These are phyloP conservation scores for Lachancea mirantina DNA, from an alignment of 805 yeast genomes.

Conservation along the genomic window DNA sequence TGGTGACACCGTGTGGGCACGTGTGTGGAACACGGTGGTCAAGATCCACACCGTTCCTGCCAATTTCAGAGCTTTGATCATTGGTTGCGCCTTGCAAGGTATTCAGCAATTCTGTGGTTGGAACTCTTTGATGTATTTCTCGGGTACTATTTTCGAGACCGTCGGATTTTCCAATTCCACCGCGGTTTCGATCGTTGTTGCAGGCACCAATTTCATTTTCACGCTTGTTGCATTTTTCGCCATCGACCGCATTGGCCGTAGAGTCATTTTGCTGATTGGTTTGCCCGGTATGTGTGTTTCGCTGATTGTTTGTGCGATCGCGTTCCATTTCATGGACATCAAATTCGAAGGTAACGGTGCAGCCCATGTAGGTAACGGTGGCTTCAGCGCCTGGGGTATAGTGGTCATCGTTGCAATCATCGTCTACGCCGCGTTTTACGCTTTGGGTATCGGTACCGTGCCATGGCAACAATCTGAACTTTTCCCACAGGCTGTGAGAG, in stretches of 20 bases:
- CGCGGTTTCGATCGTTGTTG: conserved; percentile 89
- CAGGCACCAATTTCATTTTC: conserved; percentile 89
- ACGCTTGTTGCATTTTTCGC: conserved; percentile 80
- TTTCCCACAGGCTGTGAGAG: conserved; percentile 90
- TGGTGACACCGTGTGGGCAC: conserved; percentile 41
- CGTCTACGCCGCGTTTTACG: conserved; percentile 79
- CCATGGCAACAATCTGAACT: conserved; percentile 98
- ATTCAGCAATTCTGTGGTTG: conserved; percentile 96
- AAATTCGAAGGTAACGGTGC: conserved; percentile 44
- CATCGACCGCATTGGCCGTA: conserved; percentile 84
- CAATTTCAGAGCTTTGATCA: conserved; percentile 79
- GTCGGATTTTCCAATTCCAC: conserved; percentile 86
- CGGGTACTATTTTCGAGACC: conserved; percentile 84
- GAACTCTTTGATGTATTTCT: conserved; percentile 92
- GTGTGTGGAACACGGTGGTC: conserved; percentile 53
- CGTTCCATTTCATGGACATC: conserved; percentile 78
- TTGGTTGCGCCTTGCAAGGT: conserved; percentile 92
- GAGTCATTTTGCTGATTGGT: conserved; percentile 70
- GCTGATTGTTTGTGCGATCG: conserved; percentile 74
- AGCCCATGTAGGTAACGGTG: conserved; percentile 34
- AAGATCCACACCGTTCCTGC: conserved; percentile 63
- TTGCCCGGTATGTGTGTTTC: conserved; percentile 80
- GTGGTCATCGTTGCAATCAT: conserved; percentile 83
- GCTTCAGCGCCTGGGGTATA: conserved; percentile 78
- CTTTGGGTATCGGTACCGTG: conserved; percentile 92